Base-by-base conservation (phyloP, 495 filamentous ascomycete genomes). In the Neurospora sp. region DNA sequence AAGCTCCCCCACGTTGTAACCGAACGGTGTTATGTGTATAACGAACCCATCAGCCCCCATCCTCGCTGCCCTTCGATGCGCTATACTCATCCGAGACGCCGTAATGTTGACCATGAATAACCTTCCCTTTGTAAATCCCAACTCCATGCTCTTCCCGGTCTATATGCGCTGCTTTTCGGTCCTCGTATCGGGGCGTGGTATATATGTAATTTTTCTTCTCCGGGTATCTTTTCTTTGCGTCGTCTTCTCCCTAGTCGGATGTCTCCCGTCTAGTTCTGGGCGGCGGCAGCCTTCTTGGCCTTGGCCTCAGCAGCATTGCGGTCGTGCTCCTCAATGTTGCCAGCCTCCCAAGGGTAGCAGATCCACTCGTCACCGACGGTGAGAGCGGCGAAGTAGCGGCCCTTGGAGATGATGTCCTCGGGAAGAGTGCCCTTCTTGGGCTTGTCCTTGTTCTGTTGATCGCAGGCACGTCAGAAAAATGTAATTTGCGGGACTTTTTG, bases 321-420 rank as follows among this genome's bases (percentile, higher is more conserved):
- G 82, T 98, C 95, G 79, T 98, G 95, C 85, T 93, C 92, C 39
- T 98, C 96, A 77, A 98, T 98, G 82, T 98, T 92, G 84, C 84
- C 92, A 54, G 96, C 96, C 84, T 99, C 96, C 96, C 96, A 99
- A n/a, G 96, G 96, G 82, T 99, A 99, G 86, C 93, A 96, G 79
- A 98, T 98, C 96, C 96, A 99, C 72, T 93, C 91, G 84, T 99
- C 95, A 31, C 87, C 88, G 27, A 95, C 93, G 39, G 96, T 98
- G 77, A 90, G 85, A 16, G 96, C 92, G 31, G 96, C 96, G 72
- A 93, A 81, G 83, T 99, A 99, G 76, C 91, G 86, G 37, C 88
- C 87, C 72, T 92, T 84, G 27, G 87, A 84, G 79, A 93, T 87
- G 90, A 97, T 93, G 14, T 92, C 89, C n/a, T 88, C 77, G 16